Evolutionary conservation across 805 yeast species (phyloP), one percentile per base, ranked within the genome.

Genomic region (Wickerhamomyces bisporus): DNA sequence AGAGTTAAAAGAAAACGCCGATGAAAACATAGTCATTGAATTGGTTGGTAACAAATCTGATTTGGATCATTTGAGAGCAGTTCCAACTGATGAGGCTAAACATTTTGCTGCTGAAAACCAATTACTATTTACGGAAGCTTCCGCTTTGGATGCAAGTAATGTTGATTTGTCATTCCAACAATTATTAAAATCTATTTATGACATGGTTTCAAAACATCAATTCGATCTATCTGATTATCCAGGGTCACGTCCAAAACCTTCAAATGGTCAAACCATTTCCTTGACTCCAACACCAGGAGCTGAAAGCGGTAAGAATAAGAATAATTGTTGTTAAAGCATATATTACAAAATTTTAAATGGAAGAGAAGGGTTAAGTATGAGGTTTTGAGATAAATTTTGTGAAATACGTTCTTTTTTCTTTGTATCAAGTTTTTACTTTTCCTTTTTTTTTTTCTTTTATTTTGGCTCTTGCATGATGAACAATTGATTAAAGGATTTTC

Each of bases 1-100:
- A 64, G 91, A 91, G 67, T 73, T 93, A 70, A 76, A 82, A 70
- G 87, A 84, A 67, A 81, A 93, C 67, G 98, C 93, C 30, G 86
- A 89, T 65, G 88, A 94, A 44, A 91, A 91, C 64, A 91, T 93
- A 46, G 96, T 91, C 44, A 88, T 91, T 53, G 96, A 91, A 42
- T 71, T 89, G 49, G 93, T 88, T 47, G 96, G 96, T 53, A 89
- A 88, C 66, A 89, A 89, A 63, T 77, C 86, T 24, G 97, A 89
- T 70, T 71, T 88, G 60, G 86, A 81, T 50, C 97, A 91, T 64
- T 70, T 88, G 57, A 79, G 98, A 57, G 96, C 96, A 0, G 96
- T 93, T 16, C 96, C 98, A 43, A 89, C 97, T 24, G 98, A 93
- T 42, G 98, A 93, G 65, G 98, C 98, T 42, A 84, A 81, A 64